Percentiles rank a stretch among this genome's conserved stretches.
phyloP scores from a whole-genome alignment of 2,329 filamentous ascomycete species.

The Botrytis fabae region DNA sequence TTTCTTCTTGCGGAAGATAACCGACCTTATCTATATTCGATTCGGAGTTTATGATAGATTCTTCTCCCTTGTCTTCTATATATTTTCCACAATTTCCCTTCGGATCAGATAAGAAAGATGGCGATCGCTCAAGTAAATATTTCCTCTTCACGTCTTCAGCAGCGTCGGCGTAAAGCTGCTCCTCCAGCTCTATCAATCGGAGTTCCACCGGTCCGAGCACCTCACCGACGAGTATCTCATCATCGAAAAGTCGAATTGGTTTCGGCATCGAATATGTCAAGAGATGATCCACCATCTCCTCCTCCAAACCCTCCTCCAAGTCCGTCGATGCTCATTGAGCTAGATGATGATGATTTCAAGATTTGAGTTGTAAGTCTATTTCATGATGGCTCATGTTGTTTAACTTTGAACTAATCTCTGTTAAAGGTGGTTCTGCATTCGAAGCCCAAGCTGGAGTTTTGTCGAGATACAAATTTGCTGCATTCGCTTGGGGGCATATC shows the following conservation, averaged over 20 bases:
- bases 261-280: slow-evolving; percentile 36
- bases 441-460: background rate
- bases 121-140: slow-evolving; percentile 7
- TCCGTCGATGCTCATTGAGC: slow-evolving; percentile 33
- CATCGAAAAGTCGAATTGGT: background rate
- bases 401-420: background rate
- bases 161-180: slow-evolving; percentile 3
- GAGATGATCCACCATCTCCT: slow-evolving; percentile 44
- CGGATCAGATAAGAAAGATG: slow-evolving; percentile 11
- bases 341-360: slow-evolving; percentile 17
- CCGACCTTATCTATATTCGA: background rate
- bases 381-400: background rate
- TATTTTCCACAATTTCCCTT: background rate
- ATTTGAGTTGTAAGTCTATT: slow-evolving; percentile 24
- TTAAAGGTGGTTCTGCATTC: background rate
- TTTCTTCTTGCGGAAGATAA: background rate
- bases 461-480: slow-evolving; percentile 6
- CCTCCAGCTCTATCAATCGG: background rate
- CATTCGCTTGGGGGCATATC: slow-evolving; percentile 1
- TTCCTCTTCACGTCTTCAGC: background rate
- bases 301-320: slow-evolving; percentile 46
- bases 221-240: background rate
- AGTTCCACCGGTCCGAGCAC: background rate
- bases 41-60: background rate
- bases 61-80: background rate